Base-by-base conservation (phyloP, 2,329 filamentous ascomycete genomes). In the Leptographium radiaticola region DNA sequence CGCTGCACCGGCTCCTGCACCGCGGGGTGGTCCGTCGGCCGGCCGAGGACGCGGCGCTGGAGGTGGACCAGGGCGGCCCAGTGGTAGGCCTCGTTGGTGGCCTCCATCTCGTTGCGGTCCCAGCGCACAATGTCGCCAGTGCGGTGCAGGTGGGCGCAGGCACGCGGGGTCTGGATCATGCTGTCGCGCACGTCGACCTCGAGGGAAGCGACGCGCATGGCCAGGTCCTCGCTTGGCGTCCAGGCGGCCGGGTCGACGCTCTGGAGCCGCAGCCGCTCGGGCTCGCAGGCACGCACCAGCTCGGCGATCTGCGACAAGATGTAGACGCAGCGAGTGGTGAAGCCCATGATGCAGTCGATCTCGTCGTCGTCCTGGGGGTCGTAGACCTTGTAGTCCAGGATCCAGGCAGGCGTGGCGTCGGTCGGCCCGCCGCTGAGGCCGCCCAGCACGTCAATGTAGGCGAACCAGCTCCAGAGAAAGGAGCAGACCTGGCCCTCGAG, bases 381-480 rank as follows among this genome's bases (percentile, higher is more conserved):
- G 56, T 79, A 76, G 12, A 74, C 66, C 38, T 68, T 66, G 58
- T 72, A 69, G 60, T 74, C 73, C 66, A 79, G 66, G 70, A 81
- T 64, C 72, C 73, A 67, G 58, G 71, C 60, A 53, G 69, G 73
- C 10, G 80, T 69, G 0, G 78, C 75, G 25, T 73, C 72, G 38
- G 74, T 74, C 38, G 72, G 71, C 49, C 71, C 47, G 16, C 85
- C 86, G 53, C 71, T 83, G 31, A 94, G 71, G 44, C 80, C 83
- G 30, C 87, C 88, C 53, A 93, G 71, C 1, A 93, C 81, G 62
- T 93, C 87, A 20, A 94, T 75, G 66, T 93, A 93, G 2, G 84
- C 85, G 59, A 93, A 85, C 88, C 88, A 94, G 55, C 86, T 81
- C 59, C 80, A 83, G 11, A 93, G 75, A 63, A 94, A 93, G 52